Conservation (phyloP, 2,329 filamentous ascomycete genomes). For the Gnomoniopsis smithogilvyi region DNA sequence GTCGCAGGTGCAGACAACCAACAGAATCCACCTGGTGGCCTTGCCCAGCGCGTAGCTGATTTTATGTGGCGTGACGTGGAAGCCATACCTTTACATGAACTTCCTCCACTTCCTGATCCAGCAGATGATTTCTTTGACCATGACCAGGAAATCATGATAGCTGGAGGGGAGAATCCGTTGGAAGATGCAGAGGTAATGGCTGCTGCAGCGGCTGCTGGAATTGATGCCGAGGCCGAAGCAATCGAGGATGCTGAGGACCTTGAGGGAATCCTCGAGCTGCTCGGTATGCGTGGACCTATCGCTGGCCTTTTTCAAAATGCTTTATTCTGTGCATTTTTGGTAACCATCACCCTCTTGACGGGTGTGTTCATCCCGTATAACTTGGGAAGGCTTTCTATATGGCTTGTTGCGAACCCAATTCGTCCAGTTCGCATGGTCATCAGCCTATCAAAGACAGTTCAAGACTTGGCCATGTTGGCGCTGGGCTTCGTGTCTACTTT, state of each 20-base stretch:
- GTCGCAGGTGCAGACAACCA: slow-evolving; percentile 2
- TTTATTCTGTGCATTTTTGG: slow-evolving; percentile 87
- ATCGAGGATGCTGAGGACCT: slow-evolving; percentile 89
- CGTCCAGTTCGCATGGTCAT: slow-evolving; percentile 72
- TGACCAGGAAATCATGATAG: slow-evolving; percentile 28
- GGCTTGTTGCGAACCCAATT: slow-evolving; percentile 75
- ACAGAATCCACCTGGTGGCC: slow-evolving; percentile 30
- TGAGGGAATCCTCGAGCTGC: slow-evolving; percentile 91
- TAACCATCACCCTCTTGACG: slow-evolving; percentile 79
- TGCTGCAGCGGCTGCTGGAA: slow-evolving; percentile 62
- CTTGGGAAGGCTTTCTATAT: slow-evolving; percentile 78
- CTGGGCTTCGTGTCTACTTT: slow-evolving; percentile 51
- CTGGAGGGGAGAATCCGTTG: slow-evolving; percentile 27
- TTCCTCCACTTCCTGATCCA: slow-evolving; percentile 35
- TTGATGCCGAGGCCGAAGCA: slow-evolving; percentile 73
- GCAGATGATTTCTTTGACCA: slow-evolving; percentile 35
- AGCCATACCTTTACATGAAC: slow-evolving; percentile 51
- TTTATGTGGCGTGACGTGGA: slow-evolving; percentile 62
- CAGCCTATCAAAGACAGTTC: slow-evolving; percentile 70
- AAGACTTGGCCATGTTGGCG: slow-evolving; percentile 69
- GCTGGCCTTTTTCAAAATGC: slow-evolving; percentile 90
- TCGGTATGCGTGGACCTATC: slow-evolving; percentile 93
- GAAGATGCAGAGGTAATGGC: slow-evolving; percentile 58
- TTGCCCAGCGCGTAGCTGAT: slow-evolving; percentile 46
- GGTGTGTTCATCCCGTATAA: slow-evolving; percentile 93